phyloP scores from a whole-genome alignment of 345 rosid species.

The Durio zibethinus region DNA sequence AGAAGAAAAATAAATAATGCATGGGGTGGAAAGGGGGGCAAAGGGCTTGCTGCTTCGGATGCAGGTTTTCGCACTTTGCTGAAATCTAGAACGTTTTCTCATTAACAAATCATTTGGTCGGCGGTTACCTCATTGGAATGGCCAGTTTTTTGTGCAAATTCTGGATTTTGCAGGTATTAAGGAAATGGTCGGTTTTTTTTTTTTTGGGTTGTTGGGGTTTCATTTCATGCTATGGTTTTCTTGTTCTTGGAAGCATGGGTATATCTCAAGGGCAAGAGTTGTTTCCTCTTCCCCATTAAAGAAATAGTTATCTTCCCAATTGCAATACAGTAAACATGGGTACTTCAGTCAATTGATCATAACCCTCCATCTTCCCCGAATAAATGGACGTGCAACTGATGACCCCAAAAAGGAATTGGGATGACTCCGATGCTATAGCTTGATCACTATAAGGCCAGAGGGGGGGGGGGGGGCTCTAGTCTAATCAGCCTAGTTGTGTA shows the following conservation, averaged over 20 bases:
- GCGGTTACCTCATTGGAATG: constrained; percentile 33
- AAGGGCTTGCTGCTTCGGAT: constrained; percentile 1
- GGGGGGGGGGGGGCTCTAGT: neutral
- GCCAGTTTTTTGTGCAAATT: constrained; percentile 21
- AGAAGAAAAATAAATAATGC: neutral
- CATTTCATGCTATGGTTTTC: neutral
- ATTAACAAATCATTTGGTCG: constrained; percentile 25
- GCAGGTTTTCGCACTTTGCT: constrained; percentile 25
- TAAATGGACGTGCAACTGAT: neutral
- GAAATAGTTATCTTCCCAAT: neutral
- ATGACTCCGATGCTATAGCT: neutral
- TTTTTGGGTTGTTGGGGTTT: neutral
- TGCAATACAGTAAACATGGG: too few species aligned
- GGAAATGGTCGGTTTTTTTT: constrained; percentile 60
- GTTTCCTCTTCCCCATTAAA: neutral
- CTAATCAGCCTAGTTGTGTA: neutral
- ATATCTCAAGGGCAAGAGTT: constrained; percentile 16
- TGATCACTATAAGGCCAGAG: neutral
- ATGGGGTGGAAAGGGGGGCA: neutral
- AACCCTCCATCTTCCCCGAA: neutral
- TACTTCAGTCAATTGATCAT: neutral
- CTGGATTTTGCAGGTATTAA: constrained; percentile 48
- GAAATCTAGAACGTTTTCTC: constrained; percentile 43
- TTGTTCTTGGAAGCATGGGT: constrained; percentile 13
- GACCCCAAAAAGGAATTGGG: neutral